phyloP scores from a whole-genome alignment of 2,329 filamentous ascomycete species.

The Chlorencoelia australis region DNA sequence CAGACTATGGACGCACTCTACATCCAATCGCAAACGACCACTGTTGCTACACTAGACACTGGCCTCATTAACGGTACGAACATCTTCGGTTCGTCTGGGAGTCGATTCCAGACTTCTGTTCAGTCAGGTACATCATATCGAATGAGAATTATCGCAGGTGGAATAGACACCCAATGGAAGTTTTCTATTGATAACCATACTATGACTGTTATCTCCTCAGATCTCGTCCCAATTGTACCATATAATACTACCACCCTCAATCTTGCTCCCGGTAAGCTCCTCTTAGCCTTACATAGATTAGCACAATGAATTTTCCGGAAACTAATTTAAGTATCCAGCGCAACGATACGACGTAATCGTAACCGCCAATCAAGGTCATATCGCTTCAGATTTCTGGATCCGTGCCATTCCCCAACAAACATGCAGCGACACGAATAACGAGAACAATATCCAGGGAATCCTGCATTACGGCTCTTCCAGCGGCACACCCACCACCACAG shows the following conservation, averaged over 20 bases:
- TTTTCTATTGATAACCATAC: slow-evolving; percentile 38
- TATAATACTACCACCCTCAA: slow-evolving; percentile 36
- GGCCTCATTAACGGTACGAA: slow-evolving; percentile 21
- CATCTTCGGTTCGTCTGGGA: slow-evolving; percentile 7
- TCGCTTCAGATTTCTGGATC: slow-evolving; percentile 43
- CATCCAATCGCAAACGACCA: slow-evolving; percentile 10
- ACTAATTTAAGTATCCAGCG: slow-evolving; percentile 7
- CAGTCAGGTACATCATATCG: slow-evolving; percentile 32
- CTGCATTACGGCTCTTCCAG: slow-evolving; percentile 36
- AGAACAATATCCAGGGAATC: slow-evolving; percentile 38
- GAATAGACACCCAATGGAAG: slow-evolving; percentile 35
- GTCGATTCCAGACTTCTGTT: slow-evolving; percentile 26
- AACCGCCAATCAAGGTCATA: slow-evolving; percentile 34
- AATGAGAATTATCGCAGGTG: slow-evolving; percentile 36
- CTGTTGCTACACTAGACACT: slow-evolving; percentile 24
- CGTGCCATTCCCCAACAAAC: slow-evolving; percentile 41
- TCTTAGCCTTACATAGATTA: too few relatives aligned
- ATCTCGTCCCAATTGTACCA: slow-evolving; percentile 32
- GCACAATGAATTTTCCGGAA: background rate
- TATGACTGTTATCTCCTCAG: slow-evolving; percentile 53
- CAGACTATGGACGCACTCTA: slow-evolving; percentile 17
- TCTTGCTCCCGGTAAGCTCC: slow-evolving; percentile 39
- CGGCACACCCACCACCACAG: slow-evolving; percentile 20
- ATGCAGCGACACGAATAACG: slow-evolving; percentile 46
- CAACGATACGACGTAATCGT: slow-evolving; percentile 37